Evolutionary conservation across 192 early-diverging fungal genomes (phyloP), one percentile per base, ranked within the genome.

Genomic region (Phycomyces nitens): DNA sequence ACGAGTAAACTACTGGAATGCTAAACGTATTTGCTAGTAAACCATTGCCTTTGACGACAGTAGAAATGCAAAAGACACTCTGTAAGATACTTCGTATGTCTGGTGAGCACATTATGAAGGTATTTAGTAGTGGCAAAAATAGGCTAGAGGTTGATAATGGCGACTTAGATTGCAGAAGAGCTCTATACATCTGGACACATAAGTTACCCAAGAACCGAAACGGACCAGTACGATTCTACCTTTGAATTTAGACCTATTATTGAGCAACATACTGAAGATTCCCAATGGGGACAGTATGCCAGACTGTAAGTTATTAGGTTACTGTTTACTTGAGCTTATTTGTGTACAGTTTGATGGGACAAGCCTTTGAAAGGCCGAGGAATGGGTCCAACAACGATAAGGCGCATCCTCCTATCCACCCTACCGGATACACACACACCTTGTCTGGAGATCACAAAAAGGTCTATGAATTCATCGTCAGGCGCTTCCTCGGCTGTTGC

Each of bases 331-430:
- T n/a, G n/a, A 34, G 43, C n/a, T 56, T 53, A 51, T 9, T 65
- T 74, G 6, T 64, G 47, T 14, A 44, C 60, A 82, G 90, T 18
- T 73, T 96, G 6, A 67, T 83, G 0, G 64, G 82, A 52, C 91
- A 88, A 9, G 83, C 76, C 26, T 96, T 94, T 68, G 56, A 65
- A 52, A 71, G 72, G 42, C 95, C 97, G 11, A 83, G 94, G 44
- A 81, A 74, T 39, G 97, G 97, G 3, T 82, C 82, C 24, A 84
- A 92, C 64, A 94, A 97, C 69, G 97, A 99, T 70, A 86, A 96
- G 66, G 95, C 97, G 0, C 97, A 99, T 88, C 97, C 95, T 18
- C 97, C 97, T 10, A 99, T 99, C 66, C 95, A 99, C 70, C 95
- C 97, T 1, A 89, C 87, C 0, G 80, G 72, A 21, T 76, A 70